phyloP scores from a whole-genome alignment of 805 yeast species.

The Kuraishia ogatae region DNA sequence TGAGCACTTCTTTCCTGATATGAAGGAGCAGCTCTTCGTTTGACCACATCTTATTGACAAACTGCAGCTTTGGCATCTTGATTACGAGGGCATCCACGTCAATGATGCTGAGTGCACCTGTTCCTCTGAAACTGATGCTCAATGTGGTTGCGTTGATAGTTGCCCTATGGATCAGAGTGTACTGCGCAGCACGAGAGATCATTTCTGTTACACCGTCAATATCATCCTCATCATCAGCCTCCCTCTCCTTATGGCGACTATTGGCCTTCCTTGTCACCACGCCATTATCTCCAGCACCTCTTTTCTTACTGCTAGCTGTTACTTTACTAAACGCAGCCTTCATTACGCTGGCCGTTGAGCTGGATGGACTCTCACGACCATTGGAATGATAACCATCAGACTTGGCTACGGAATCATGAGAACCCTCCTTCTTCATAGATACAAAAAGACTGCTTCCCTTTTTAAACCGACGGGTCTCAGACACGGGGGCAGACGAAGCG shows the following conservation, averaged over 20 bases:
- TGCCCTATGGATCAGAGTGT: conserved; percentile 58
- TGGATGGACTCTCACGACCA: not conserved
- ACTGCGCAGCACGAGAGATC: conserved; percentile 68
- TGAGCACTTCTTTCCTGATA: conserved; percentile 55
- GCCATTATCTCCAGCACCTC: not conserved
- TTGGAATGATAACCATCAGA: not conserved
- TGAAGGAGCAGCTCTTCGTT: conserved; percentile 55
- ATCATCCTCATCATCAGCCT: not conserved
- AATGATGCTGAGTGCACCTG: conserved; percentile 56
- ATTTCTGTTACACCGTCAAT: conserved; percentile 44
- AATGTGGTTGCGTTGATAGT: conserved; percentile 39
- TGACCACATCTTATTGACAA: conserved; percentile 63
- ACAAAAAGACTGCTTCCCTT: not conserved
- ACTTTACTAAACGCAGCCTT: not conserved
- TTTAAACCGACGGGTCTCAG: not conserved
- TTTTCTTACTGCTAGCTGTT: not conserved
- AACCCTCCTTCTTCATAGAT: not conserved
- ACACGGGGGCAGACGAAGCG: not conserved
- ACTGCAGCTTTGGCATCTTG: conserved; percentile 50
- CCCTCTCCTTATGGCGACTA: no score
- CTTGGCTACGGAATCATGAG: not conserved
- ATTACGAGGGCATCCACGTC: conserved; percentile 72
- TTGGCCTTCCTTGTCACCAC: no score
- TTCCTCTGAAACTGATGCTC: conserved; percentile 70
- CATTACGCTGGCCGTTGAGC: not conserved